These are phyloP conservation scores for Spongiforma sp. DNA, from an alignment of 1,284 basidiomycete species.

Conservation along the genomic window DNA sequence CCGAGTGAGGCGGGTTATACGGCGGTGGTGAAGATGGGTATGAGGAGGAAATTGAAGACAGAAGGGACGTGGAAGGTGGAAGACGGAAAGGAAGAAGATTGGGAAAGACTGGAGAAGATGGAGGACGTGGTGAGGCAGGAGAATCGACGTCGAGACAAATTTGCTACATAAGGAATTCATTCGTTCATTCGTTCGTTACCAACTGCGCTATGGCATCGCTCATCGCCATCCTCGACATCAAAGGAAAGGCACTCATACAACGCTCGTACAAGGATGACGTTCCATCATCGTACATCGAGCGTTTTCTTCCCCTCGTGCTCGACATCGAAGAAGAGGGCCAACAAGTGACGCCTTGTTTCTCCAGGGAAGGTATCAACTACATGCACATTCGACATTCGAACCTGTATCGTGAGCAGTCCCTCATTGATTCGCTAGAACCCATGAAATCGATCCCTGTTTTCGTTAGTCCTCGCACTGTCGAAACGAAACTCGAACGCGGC, in stretches of 20 bases:
- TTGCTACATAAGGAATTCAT: neutral
- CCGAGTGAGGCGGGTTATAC: constrained; percentile 70
- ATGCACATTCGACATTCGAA: constrained; percentile 99
- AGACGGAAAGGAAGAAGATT: constrained; percentile 43
- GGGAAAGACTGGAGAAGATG: constrained; percentile 42
- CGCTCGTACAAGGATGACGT: constrained; percentile 99
- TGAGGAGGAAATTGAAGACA: constrained; percentile 55
- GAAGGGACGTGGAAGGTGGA: constrained; percentile 51
- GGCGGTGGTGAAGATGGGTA: constrained; percentile 40
- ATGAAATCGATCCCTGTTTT: no score
- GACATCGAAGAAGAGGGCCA: constrained; percentile 99
- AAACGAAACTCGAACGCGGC: constrained; percentile 97
- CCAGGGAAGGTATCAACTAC: constrained; percentile 93
- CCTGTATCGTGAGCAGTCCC: constrained; percentile 77
- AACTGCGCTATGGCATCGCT: constrained; percentile 56
- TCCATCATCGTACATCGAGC: constrained; percentile 85
- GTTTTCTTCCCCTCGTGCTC: constrained; percentile 92
- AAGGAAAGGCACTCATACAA: constrained; percentile 98
- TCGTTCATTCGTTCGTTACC: no score
- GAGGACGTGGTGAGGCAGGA: constrained; percentile 44
- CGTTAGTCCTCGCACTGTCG: constrained; percentile 96
- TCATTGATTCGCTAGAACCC: no score
- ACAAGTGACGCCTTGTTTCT: constrained; percentile 95
- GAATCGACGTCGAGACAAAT: constrained; percentile 31
- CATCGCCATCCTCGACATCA: constrained; percentile 96